These are phyloP conservation scores for Coix lacrymajobi DNA, from an alignment of 176 grass and related monocot genomes.

Conservation along the genomic window DNA sequence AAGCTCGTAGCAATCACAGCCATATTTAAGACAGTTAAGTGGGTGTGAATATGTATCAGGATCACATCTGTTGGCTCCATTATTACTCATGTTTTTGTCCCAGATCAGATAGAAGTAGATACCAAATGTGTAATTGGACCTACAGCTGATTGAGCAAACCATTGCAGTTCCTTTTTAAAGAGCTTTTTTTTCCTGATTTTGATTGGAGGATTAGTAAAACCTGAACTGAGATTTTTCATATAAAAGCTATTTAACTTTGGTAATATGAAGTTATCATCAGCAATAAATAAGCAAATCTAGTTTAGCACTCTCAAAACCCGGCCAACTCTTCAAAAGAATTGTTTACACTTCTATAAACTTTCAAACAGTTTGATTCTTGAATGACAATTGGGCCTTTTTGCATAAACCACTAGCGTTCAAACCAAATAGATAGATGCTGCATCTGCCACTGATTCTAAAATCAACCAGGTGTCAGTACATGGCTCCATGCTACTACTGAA, in stretches of 20 bases:
- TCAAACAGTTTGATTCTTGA: background rate
- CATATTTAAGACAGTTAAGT: background rate
- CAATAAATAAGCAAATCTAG: background rate
- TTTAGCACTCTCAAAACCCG: background rate
- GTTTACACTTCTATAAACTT: background rate
- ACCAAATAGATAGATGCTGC: background rate
- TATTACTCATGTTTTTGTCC: background rate
- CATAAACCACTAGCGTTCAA: background rate
- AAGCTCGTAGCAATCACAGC: background rate
- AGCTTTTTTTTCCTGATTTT: background rate
- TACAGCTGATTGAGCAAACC: background rate
- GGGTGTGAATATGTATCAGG: background rate
- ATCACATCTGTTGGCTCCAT: background rate
- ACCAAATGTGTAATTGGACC: background rate
- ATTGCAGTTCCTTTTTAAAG: background rate
- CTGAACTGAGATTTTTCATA: background rate
- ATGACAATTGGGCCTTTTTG: background rate
- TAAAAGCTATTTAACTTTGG: background rate
- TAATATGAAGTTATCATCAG: background rate
- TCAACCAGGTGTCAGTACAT: background rate
- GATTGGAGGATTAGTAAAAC: background rate
- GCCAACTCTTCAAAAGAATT: background rate
- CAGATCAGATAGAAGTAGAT: background rate
- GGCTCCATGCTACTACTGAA: background rate
- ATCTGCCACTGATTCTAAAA: background rate